A percentile compares a stretch with the other conserved stretches of the same genome.
phyloP scores from a whole-genome alignment of 768 basidiomycete species.

The Lepiota subincarnata region DNA sequence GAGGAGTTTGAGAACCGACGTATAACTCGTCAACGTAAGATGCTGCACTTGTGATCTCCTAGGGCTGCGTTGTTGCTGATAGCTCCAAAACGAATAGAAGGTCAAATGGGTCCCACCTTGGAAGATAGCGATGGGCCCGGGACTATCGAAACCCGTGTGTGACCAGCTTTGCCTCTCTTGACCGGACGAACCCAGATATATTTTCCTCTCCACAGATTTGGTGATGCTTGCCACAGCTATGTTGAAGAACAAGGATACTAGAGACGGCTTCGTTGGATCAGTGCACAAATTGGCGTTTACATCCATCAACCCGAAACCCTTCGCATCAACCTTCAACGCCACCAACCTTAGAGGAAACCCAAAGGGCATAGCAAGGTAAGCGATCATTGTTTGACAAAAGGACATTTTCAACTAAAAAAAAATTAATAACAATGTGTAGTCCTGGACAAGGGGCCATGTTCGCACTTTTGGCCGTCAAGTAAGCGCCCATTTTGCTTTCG shows the following conservation, averaged over 20 bases:
- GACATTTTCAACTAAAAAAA: background rate
- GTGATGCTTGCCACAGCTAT: conserved; percentile 44
- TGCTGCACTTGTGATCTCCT: background rate
- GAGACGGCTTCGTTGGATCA: conserved; percentile 33
- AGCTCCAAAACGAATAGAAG: background rate
- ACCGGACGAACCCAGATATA: background rate
- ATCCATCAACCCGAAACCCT: conserved; percentile 17
- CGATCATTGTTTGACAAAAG: background rate
- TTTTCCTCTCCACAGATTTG: conserved; percentile 35
- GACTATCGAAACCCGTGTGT: conserved; percentile 16
- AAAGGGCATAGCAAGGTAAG: conserved; percentile 11
- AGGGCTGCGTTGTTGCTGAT: background rate
- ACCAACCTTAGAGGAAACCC: conserved; percentile 13
- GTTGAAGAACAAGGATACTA: conserved; percentile 25
- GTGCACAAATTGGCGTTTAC: conserved; percentile 21
- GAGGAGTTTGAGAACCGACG: conserved; percentile 6
- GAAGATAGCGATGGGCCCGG: conserved; percentile 18
- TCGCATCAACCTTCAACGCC: conserved; percentile 22
- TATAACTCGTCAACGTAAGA: too few species aligned
- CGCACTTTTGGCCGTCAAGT: conserved; percentile 24
- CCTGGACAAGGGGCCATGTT: conserved; percentile 32
- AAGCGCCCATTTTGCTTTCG: background rate
- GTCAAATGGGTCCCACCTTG: background rate
- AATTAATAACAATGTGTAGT: conserved; percentile 18
- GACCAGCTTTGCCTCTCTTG: conserved; percentile 16